phyloP scores from a whole-genome alignment of 306 rosid species.

The Quercus agrifolia region DNA sequence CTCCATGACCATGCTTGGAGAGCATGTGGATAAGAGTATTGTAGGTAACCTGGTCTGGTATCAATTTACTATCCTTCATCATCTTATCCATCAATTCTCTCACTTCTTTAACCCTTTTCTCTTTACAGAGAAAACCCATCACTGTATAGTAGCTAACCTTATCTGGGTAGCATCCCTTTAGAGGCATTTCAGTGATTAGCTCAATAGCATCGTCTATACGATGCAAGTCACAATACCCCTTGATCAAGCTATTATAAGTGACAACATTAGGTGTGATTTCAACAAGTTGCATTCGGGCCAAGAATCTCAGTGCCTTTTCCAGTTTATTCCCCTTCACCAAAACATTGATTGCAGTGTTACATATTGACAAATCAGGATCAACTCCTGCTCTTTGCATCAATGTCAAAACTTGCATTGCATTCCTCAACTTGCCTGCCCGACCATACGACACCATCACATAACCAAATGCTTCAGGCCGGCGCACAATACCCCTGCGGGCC shows the following conservation, averaged over 20 bases:
- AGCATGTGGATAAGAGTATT: constrained; percentile 66
- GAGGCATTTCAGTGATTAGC: constrained; percentile 64
- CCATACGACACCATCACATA: constrained; percentile 78
- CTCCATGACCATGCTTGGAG: constrained; percentile 71
- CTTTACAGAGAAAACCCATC: constrained; percentile 71
- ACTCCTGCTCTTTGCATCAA: constrained; percentile 92
- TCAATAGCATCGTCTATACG: constrained; percentile 54
- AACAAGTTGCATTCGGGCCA: constrained; percentile 54
- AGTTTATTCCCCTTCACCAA: constrained; percentile 60
- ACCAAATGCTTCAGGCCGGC: constrained; percentile 66
- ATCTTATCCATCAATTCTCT: constrained; percentile 55
- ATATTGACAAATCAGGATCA: constrained; percentile 62
- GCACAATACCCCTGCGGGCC: constrained; percentile 56
- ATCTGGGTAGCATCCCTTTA: constrained; percentile 64
- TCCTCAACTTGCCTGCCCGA: constrained; percentile 69
- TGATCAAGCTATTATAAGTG: constrained; percentile 76
- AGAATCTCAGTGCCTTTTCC: constrained; percentile 64
- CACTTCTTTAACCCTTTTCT: constrained; percentile 56
- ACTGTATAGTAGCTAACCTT: constrained; percentile 84
- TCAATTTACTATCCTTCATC: constrained; percentile 44
- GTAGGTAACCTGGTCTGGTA: constrained; percentile 80
- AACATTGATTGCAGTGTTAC: constrained; percentile 74
- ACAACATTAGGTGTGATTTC: constrained; percentile 66
- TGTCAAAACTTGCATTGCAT: constrained; percentile 63
- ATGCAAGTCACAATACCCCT: constrained; percentile 68